Evolutionary conservation across 305 asterid genomes (phyloP).

Genomic region (Ajuga reptans): DNA sequence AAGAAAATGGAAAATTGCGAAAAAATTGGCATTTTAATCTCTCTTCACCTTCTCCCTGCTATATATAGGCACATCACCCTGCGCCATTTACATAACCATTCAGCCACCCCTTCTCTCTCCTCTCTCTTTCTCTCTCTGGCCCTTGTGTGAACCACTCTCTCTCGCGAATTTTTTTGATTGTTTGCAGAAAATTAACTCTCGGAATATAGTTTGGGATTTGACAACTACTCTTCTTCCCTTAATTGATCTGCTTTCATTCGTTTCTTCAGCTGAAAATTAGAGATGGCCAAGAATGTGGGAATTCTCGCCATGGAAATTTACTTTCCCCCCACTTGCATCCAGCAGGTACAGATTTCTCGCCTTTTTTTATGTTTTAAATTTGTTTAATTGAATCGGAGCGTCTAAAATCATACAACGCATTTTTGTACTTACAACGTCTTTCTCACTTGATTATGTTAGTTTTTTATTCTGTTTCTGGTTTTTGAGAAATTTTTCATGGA

Average conservation of each 20-base stretch:
- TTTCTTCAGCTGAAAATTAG: constrained; percentile 16
- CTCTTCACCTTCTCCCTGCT: constrained; percentile 18
- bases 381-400: constrained; percentile 4
- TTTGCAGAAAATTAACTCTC: background rate
- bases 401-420: background rate
- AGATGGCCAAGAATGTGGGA: constrained; percentile 89
- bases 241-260: constrained; percentile 19
- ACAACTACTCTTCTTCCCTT: background rate
- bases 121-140: constrained; percentile 4
- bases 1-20: constrained; percentile 26
- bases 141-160: background rate
- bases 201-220: background rate
- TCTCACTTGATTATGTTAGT: background rate
- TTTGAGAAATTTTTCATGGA: background rate
- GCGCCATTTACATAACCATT: constrained; percentile 18
- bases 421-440: background rate
- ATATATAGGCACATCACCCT: constrained; percentile 18
- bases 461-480: constrained; percentile 7
- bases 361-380: background rate
- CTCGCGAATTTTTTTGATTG: background rate
- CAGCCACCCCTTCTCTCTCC: constrained; percentile 8
- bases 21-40: constrained; percentile 11
- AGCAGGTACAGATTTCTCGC: constrained; percentile 49
- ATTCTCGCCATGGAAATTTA: constrained; percentile 90
- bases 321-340: constrained; percentile 93